These are phyloP conservation scores for Mycena galopus DNA, from an alignment of 768 basidiomycete species.

Conservation along the genomic window DNA sequence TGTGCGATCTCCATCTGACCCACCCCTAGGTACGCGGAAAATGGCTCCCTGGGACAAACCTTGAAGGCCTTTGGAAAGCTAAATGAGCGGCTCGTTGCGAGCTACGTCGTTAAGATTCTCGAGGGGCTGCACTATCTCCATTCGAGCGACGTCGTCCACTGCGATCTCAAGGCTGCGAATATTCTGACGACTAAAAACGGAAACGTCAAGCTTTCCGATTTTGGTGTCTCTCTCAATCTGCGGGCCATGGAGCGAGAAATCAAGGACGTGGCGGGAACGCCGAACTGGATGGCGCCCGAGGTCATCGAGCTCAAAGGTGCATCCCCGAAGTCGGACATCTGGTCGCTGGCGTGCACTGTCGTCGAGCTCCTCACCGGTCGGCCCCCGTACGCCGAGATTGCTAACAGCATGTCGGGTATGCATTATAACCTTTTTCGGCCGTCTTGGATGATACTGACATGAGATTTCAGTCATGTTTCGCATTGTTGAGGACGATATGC, in stretches of 20 bases:
- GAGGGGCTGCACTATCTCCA: conserved; percentile 97
- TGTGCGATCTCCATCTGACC: conserved; percentile 29
- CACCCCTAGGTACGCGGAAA: conserved; percentile 87
- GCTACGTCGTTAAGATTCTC: conserved; percentile 96
- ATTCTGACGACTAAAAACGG: conserved; percentile 99
- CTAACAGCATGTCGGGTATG: conserved; percentile 91
- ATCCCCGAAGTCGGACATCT: conserved; percentile 93
- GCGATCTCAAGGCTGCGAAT: conserved; percentile 98
- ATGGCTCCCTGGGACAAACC: conserved; percentile 94
- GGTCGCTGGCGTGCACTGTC: conserved; percentile 96
- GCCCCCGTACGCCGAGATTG: conserved; percentile 92
- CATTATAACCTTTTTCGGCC: conserved; percentile 31
- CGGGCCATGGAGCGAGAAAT: conserved; percentile 89
- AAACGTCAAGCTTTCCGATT: conserved; percentile 97
- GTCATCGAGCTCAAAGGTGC: conserved; percentile 96
- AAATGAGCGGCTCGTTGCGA: conserved; percentile 91
- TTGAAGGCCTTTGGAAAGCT: conserved; percentile 94
- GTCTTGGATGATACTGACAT: conserved; percentile 17
- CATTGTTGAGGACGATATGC: conserved; percentile 94
- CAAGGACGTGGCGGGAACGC: conserved; percentile 92
- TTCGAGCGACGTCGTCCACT: conserved; percentile 91
- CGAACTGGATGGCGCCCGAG: conserved; percentile 99
- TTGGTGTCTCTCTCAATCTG: conserved; percentile 96
- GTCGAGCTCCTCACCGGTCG: conserved; percentile 93
- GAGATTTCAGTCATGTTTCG: conserved; percentile 87